These are phyloP conservation scores for Penicillium sp. DNA, from an alignment of 2,329 filamentous ascomycete species.

Conservation along the genomic window DNA sequence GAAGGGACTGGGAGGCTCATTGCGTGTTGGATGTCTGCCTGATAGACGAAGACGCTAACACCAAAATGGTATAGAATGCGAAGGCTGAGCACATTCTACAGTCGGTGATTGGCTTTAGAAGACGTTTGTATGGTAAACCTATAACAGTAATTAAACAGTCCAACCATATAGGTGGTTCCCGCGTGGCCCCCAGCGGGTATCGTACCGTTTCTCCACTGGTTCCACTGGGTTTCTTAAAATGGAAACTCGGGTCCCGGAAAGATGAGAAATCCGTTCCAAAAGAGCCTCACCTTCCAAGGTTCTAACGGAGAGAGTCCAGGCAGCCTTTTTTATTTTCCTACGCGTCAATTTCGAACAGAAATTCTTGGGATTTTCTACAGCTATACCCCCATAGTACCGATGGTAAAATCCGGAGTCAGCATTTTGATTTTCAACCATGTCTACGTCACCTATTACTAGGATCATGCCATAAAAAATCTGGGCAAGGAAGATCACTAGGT, in stretches of 20 bases:
- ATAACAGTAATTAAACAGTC: not conserved
- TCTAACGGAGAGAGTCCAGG: not conserved
- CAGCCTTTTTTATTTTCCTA: not conserved
- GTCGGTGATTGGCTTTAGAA: constrained; percentile 13
- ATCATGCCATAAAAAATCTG: constrained; percentile 1
- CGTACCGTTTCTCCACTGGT: constrained; percentile 7
- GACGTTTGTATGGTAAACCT: not conserved
- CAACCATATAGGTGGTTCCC: constrained; percentile 2
- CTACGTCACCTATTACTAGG: constrained; percentile 1
- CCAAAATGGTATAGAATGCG: constrained; percentile 20
- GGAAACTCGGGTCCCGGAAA: constrained; percentile 8
- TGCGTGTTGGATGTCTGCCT: constrained; percentile 41
- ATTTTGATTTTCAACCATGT: not conserved
- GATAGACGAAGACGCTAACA: constrained; percentile 35
- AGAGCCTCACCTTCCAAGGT: constrained; percentile 6
- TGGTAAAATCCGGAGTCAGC: not conserved
- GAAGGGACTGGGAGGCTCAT: constrained; percentile 23
- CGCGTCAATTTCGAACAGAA: not conserved
- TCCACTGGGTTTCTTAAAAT: constrained; percentile 11
- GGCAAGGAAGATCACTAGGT: not conserved
- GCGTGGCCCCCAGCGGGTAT: constrained; percentile 1
- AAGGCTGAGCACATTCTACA: constrained; percentile 23
- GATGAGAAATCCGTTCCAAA: not conserved
- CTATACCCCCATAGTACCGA: too few species aligned
- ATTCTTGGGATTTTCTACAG: not conserved